phyloP scores from a whole-genome alignment of 2,329 filamentous ascomycete genomes.

The Pseudogymnoascus pannorum region DNA sequence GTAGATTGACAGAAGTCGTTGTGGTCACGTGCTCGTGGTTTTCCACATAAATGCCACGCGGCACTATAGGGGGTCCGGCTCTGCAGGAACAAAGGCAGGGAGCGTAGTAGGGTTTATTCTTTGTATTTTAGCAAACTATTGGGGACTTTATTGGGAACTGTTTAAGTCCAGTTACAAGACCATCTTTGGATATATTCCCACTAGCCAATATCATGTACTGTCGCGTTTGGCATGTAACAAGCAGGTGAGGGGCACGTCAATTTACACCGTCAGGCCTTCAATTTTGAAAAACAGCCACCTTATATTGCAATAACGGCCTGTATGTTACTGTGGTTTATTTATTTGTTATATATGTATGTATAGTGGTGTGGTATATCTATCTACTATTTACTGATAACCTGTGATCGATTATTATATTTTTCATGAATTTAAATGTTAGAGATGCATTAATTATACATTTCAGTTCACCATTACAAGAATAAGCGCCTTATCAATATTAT shows the following conservation, averaged over 20 bases:
- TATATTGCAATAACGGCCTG: neutral
- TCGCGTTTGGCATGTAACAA: neutral
- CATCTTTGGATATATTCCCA: neutral
- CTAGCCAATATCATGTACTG: neutral
- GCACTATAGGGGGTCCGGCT: neutral
- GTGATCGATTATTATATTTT: neutral
- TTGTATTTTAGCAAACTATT: neutral
- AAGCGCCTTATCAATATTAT: neutral
- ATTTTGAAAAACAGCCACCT: neutral
- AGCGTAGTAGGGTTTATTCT: neutral
- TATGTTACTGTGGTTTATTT: neutral
- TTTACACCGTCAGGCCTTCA: neutral
- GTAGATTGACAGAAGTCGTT: neutral
- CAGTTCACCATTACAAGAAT: neutral
- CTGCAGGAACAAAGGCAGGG: neutral
- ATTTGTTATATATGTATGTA: neutral
- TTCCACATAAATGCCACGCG: neutral
- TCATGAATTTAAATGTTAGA: neutral
- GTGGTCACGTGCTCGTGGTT: neutral
- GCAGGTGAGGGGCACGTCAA: neutral
- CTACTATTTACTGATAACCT: too few species aligned
- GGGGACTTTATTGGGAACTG: too few species aligned
- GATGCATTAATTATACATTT: too few species aligned
- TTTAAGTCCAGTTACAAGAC: neutral
- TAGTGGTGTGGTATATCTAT: too few species aligned